Evolutionary conservation across 1,284 basidiomycete species (phyloP).

Genomic region (Malassezia brasiliensis): DNA sequence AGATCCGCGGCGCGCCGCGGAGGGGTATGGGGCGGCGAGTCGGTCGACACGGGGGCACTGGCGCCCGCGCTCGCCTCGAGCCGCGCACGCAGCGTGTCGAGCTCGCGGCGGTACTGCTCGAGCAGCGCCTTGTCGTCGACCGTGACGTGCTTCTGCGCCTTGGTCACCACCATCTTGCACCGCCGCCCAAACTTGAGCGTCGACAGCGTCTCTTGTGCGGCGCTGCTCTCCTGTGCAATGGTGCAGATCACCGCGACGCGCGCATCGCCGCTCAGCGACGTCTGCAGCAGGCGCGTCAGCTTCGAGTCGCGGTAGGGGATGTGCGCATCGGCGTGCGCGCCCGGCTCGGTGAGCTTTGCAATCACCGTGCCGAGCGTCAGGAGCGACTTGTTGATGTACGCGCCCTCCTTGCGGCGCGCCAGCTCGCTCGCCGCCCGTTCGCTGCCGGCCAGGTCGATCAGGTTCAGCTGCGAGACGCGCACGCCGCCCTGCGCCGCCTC

Average conservation of each 20-base stretch:
- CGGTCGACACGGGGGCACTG: not conserved
- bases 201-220: slow-evolving; percentile 54
- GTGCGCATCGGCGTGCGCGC: slow-evolving; percentile 28
- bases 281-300: slow-evolving; percentile 54
- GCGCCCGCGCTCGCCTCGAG: slow-evolving; percentile 10
- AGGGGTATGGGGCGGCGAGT: slow-evolving; percentile 7
- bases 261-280: slow-evolving; percentile 55
- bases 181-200: slow-evolving; percentile 56
- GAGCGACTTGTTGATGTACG: slow-evolving; percentile 48
- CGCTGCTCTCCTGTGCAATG: slow-evolving; percentile 50
- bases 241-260: slow-evolving; percentile 56
- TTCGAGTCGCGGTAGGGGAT: slow-evolving; percentile 57
- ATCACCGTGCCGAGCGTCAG: slow-evolving; percentile 55
- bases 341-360: slow-evolving; percentile 53
- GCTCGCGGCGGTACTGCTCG: slow-evolving; percentile 36
- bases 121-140: slow-evolving; percentile 45
- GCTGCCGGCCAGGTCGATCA: slow-evolving; percentile 56
- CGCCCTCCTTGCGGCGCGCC: slow-evolving; percentile 54
- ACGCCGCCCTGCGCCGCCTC: slow-evolving; percentile 16
- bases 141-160: slow-evolving; percentile 53
- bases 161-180: slow-evolving; percentile 55
- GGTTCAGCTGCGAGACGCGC: slow-evolving; percentile 50
- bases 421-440: slow-evolving; percentile 54
- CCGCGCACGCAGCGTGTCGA: slow-evolving; percentile 32
- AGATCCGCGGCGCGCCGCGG: slow-evolving; percentile 14